Evolutionary conservation across 352 stramenopile species (phyloP).

Genomic region (Pythium coloratum): DNA sequence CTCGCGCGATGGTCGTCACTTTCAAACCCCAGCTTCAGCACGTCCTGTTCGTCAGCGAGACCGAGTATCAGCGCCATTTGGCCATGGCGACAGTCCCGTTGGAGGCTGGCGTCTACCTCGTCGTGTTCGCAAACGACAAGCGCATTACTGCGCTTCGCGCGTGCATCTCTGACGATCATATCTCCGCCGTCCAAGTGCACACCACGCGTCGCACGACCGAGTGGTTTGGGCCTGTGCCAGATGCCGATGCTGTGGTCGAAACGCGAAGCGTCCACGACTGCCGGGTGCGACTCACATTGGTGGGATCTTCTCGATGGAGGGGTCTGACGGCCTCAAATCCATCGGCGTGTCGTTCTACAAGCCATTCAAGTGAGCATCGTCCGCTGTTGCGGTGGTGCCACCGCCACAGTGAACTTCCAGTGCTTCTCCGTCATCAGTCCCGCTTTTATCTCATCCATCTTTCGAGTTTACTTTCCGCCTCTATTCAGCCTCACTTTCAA

Average conservation of each 20-base stretch:
- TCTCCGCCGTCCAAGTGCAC: neutral
- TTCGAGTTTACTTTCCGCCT: too few relatives aligned
- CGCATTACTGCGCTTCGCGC: neutral
- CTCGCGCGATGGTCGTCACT: neutral
- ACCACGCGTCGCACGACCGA: slow-evolving; percentile 12
- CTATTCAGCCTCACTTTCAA: too few relatives aligned
- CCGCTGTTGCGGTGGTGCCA: too few relatives aligned
- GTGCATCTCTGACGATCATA: neutral
- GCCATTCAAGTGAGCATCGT: too few relatives aligned
- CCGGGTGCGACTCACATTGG: slow-evolving; percentile 10
- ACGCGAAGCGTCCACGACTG: neutral
- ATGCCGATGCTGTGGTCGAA: neutral
- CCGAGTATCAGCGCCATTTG: neutral
- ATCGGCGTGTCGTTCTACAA: slow-evolving; percentile 8
- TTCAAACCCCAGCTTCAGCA: neutral
- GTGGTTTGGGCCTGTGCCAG: slow-evolving; percentile 8
- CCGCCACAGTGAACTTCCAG: too few relatives aligned
- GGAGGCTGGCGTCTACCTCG: neutral
- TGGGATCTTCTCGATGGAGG: neutral
- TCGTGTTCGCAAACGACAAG: slow-evolving; percentile 1
- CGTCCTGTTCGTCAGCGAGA: neutral
- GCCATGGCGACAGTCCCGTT: neutral
- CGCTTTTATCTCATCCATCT: too few relatives aligned
- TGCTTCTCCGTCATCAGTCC: too few relatives aligned
- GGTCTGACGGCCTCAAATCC: neutral